Conservation (phyloP, 2,329 filamentous ascomycete species). For the Akanthomyces uredinophilus region DNA sequence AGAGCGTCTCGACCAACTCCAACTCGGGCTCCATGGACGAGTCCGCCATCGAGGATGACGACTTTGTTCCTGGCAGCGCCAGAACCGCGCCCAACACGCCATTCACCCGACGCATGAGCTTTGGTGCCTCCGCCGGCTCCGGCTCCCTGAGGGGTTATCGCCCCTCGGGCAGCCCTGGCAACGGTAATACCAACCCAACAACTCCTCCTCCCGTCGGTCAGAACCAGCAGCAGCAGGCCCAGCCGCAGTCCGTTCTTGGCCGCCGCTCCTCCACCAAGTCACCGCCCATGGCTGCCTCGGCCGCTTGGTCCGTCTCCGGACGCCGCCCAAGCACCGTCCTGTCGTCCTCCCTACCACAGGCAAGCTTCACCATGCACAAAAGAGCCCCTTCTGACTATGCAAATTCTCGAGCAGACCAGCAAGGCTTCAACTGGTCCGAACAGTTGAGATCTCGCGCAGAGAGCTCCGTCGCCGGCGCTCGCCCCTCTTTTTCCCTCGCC, state of each 20-base stretch:
- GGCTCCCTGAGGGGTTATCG: slow-evolving; percentile 58
- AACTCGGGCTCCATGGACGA: slow-evolving; percentile 59
- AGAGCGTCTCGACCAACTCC: slow-evolving; percentile 65
- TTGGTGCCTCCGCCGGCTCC: slow-evolving; percentile 70
- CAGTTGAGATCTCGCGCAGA: slow-evolving; percentile 89
- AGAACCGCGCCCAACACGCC: slow-evolving; percentile 64
- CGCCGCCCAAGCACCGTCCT: slow-evolving; percentile 33
- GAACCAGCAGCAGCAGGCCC: slow-evolving; percentile 15
- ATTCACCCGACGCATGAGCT: slow-evolving; percentile 81
- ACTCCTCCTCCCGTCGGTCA: slow-evolving; percentile 29
- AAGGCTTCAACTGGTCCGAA: slow-evolving; percentile 94
- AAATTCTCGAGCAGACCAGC: slow-evolving; percentile 64
- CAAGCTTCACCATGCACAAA: slow-evolving; percentile 54
- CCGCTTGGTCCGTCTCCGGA: slow-evolving; percentile 29
- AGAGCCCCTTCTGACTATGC: slow-evolving; percentile 62
- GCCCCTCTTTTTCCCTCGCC: slow-evolving; percentile 55
- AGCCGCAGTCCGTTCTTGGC: slow-evolving; percentile 20
- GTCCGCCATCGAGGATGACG: slow-evolving; percentile 66
- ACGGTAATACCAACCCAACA: slow-evolving; percentile 52
- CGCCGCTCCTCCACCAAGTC: slow-evolving; percentile 28
- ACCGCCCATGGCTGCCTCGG: slow-evolving; percentile 22
- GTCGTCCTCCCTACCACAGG: slow-evolving; percentile 40
- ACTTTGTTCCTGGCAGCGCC: slow-evolving; percentile 42
- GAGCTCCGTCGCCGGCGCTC: slow-evolving; percentile 60
- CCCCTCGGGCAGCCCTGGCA: slow-evolving; percentile 55